Evolutionary conservation across 1,139 yeast genomes (phyloP).

Genomic region (Pichia kudriavzevii): DNA sequence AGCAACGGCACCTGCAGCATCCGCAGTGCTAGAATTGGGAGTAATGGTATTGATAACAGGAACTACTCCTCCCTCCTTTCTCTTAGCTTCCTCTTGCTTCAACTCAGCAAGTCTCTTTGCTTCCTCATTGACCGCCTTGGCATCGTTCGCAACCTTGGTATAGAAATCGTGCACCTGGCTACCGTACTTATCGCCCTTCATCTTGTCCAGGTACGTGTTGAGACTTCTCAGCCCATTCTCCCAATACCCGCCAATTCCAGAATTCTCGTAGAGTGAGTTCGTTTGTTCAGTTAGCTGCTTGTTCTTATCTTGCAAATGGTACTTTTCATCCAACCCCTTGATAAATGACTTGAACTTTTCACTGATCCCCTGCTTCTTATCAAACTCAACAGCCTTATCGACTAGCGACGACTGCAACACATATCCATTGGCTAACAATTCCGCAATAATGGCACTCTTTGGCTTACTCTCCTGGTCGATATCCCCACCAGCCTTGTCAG

Average conservation of each 20-base stretch:
- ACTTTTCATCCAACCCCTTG: constrained; percentile 48
- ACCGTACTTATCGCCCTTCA: constrained; percentile 36
- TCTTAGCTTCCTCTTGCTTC: constrained; percentile 30
- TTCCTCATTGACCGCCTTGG: constrained; percentile 59
- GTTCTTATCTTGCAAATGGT: constrained; percentile 49
- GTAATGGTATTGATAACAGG: constrained; percentile 18
- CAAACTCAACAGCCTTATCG: constrained; percentile 53
- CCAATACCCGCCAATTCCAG: constrained; percentile 32
- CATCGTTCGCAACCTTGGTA: constrained; percentile 47
- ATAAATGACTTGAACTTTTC: constrained; percentile 50
- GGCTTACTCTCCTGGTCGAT: constrained; percentile 74
- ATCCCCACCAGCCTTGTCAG: constrained; percentile 31
- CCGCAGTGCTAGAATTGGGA: constrained; percentile 19
- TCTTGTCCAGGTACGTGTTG: constrained; percentile 41
- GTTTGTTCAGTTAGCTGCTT: constrained; percentile 26
- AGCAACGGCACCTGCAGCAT: constrained; percentile 22
- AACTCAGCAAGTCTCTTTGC: constrained; percentile 63
- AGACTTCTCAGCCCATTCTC: constrained; percentile 31
- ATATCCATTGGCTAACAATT: constrained; percentile 67
- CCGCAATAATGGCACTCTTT: constrained; percentile 67
- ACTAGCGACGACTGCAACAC: constrained; percentile 55
- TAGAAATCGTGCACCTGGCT: constrained; percentile 46
- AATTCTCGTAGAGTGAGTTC: constrained; percentile 13
- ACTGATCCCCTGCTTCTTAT: constrained; percentile 57
- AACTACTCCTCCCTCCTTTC: constrained; percentile 1